Conservation (phyloP, 495 filamentous ascomycete species). For the Lasiosphaeriaceae sp. region DNA sequence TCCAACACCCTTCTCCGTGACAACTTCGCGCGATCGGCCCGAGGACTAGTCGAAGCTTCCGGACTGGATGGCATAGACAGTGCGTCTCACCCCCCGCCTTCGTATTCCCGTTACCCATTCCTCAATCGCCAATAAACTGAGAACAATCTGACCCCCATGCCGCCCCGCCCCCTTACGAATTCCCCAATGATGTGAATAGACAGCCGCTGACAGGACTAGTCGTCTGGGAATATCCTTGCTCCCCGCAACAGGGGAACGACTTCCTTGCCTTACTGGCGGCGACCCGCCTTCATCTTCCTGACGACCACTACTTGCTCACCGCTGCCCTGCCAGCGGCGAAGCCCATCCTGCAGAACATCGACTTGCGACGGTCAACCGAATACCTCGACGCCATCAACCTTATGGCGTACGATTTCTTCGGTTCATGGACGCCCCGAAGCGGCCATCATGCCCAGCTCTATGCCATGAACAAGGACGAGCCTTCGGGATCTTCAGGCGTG, state of each 20-base stretch:
- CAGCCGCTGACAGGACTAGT: constrained; percentile 47
- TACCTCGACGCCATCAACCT: constrained; percentile 79
- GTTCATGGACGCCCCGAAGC: constrained; percentile 64
- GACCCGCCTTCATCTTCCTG: constrained; percentile 66
- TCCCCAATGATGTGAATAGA: constrained; percentile 4
- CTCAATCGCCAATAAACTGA: constrained; percentile 8
- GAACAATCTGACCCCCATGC: background rate
- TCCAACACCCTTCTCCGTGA: constrained; percentile 56
- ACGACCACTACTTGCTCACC: constrained; percentile 71
- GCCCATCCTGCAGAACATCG: constrained; percentile 72
- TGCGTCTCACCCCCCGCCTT: constrained; percentile 39
- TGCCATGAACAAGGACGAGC: constrained; percentile 50
- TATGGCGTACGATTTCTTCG: constrained; percentile 86
- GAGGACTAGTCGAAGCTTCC: constrained; percentile 66
- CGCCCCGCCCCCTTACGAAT: background rate
- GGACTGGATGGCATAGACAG: constrained; percentile 84
- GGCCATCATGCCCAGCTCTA: constrained; percentile 83
- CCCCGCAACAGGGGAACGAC: constrained; percentile 63
- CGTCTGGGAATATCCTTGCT: constrained; percentile 84
- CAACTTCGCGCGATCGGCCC: constrained; percentile 69
- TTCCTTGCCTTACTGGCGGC: constrained; percentile 69
- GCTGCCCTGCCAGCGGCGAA: constrained; percentile 76
- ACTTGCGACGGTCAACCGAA: constrained; percentile 58
- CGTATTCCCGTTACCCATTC: constrained; percentile 2
- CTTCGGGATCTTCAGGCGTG: constrained; percentile 65